Evolutionary conservation across 208 protist genomes (phyloP).

Genomic region (Crithidia brevicula): DNA sequence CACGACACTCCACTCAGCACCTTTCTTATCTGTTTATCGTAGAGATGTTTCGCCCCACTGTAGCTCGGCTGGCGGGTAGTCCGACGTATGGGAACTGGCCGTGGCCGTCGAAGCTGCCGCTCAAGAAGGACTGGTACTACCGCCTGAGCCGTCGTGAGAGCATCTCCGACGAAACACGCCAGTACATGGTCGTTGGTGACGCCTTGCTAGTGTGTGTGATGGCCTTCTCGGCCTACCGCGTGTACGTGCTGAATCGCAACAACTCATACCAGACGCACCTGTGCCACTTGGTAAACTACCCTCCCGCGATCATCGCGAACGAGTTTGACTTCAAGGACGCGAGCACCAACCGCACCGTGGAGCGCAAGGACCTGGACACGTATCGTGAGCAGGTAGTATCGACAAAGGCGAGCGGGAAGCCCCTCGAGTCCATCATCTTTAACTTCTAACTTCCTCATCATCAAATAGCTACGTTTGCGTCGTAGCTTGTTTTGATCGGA

Average conservation of each 20-base stretch:
- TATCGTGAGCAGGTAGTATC: slow-evolving; percentile 77
- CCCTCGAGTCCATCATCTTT: slow-evolving; percentile 81
- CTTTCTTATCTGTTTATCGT: slow-evolving; percentile 3
- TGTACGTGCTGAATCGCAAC: slow-evolving; percentile 63
- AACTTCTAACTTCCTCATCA: slow-evolving; percentile 59
- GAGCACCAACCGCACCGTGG: slow-evolving; percentile 70
- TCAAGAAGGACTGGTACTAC: slow-evolving; percentile 77
- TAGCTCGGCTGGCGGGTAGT: slow-evolving; percentile 49
- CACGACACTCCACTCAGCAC: not conserved
- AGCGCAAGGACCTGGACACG: slow-evolving; percentile 60
- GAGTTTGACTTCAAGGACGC: slow-evolving; percentile 83
- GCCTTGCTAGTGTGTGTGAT: slow-evolving; percentile 65
- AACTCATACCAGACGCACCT: slow-evolving; percentile 84
- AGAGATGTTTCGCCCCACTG: slow-evolving; percentile 48
- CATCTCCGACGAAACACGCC: slow-evolving; percentile 79
- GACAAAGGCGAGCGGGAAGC: slow-evolving; percentile 46
- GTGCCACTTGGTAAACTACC: slow-evolving; percentile 64
- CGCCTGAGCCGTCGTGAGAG: slow-evolving; percentile 66
- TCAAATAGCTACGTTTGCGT: not conserved
- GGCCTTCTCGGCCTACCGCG: slow-evolving; percentile 63
- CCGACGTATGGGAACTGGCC: slow-evolving; percentile 85
- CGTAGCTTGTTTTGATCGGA: not conserved
- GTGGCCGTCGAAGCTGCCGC: slow-evolving; percentile 83
- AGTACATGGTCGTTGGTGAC: slow-evolving; percentile 80
- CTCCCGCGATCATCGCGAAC: slow-evolving; percentile 89